phyloP scores from a whole-genome alignment of 192 early-diverging fungal species.

The Funneliformis mosseae region DNA sequence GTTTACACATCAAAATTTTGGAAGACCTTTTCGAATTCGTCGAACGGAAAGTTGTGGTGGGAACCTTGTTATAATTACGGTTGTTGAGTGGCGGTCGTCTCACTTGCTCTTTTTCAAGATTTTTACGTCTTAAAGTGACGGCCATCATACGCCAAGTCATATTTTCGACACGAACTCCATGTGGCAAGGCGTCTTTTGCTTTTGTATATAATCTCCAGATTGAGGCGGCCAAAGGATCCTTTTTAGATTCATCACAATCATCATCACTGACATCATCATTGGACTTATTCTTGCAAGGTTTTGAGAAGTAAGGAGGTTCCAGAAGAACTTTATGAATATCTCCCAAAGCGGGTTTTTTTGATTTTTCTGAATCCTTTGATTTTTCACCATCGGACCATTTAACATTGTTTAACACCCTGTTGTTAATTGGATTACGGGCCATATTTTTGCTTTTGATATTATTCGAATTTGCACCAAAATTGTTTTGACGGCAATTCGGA shows the following conservation, averaged over 20 bases:
- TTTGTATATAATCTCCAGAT: slow-evolving; percentile 80
- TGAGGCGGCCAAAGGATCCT: slow-evolving; percentile 57
- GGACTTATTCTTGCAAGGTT: neutral
- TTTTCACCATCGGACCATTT: neutral
- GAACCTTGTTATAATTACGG: neutral
- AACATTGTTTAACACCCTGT: neutral
- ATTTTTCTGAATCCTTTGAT: neutral
- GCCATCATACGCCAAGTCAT: slow-evolving; percentile 85
- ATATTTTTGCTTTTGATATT: neutral
- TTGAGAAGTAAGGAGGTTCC: neutral
- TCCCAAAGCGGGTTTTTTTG: neutral
- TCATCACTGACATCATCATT: neutral
- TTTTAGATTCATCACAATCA: slow-evolving; percentile 40
- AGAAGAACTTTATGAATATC: neutral
- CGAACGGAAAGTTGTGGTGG: neutral
- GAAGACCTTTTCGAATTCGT: neutral
- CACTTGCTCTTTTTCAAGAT: slow-evolving; percentile 39
- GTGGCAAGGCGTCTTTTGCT: slow-evolving; percentile 75
- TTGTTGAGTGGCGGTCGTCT: neutral
- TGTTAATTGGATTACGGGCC: neutral
- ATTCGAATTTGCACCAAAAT: neutral
- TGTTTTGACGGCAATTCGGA: neutral
- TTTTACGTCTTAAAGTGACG: slow-evolving; percentile 50
- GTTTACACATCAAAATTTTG: neutral
- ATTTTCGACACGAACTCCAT: slow-evolving; percentile 80